Base-by-base conservation (phyloP, 495 filamentous ascomycete species). In the Hypoxylon intermedium region DNA sequence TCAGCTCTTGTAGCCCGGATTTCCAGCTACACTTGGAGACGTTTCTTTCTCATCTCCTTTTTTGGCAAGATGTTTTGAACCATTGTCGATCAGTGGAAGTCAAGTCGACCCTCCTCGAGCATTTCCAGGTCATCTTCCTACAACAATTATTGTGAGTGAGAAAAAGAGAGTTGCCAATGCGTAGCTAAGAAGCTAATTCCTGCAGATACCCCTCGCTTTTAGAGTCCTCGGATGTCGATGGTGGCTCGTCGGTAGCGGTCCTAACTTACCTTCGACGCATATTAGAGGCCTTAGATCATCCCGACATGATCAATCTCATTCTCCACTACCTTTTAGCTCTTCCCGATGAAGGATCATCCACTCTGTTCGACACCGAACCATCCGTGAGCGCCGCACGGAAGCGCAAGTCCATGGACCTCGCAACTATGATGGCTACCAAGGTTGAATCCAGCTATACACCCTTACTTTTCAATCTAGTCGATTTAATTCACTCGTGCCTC, bases 41-140 rank as follows among this genome's bases (percentile, higher is more conserved):
- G 0, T 98, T 99, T 67, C 82, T 99, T 20, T 96, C 94, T 11
- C 93, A 97, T 67, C 79, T 99, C 11, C 76, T 92, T 12, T 98
- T 99, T 63, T 99, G 94, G 95, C 94, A 99, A 67, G 94, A 99
- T 72, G 91, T 96, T 12, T 81, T 99, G 42, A 92, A 97, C 67
- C 91, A 98, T 74, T 99, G 94, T 75, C 85, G 85, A 59, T 97
- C 93, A 0, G 79, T 83, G 1, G 95, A 98, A 68, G 89, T 99
- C 42, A 93, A 92, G 61, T 90, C 89, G 53, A 97, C 92, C 0
- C 76, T 99, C 18, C 77, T 99, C 34, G 95, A 98, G 72, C 95
- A 99, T 72, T 99, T 98, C 68, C 92, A 97, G 69, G 88, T 98
- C 58, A 84, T 99, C 7, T 99, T 99, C 71, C 76, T 99, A 37